Base-by-base conservation (phyloP, 2,329 filamentous ascomycete species). In the Xylariaceae sp. region DNA sequence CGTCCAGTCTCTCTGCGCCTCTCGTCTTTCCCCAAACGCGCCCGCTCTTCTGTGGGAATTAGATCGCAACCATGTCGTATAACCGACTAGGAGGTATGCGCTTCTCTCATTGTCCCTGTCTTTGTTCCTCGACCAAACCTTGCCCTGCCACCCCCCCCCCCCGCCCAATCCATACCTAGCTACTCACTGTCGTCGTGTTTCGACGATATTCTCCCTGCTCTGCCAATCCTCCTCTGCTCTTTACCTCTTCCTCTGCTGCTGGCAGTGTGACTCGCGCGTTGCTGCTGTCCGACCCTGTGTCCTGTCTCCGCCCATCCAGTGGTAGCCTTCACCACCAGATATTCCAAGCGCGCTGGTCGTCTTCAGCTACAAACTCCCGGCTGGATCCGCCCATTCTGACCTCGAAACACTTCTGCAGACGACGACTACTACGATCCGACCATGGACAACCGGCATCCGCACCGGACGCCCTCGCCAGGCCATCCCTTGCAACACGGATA, bases 401-500 rank as follows among this genome's bases (percentile, higher is more conserved):
- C 15, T 2, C n/a, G 13, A 30, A 28, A 3, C 32, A 30, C 14
- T 32, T 29, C 14, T 38, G 21, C 39, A 45, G 72, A 77, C 64
- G 68, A 78, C 63, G 66, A 75, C 45, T 75, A 76, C 50, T 75
- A 75, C 63, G 67, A 72, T 56, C 67, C 66, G 42, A 65, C 62
- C 39, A 79, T 79, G 75, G 70, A 77, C 51, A 65, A 61, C 46
- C 57, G 51, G 31, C 52, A 51, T 36, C 70, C 68, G 46, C 68
- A 72, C 58, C 76, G 81, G 46, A 77, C 83, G 36, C 84, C 85
- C 33, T 92, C 86, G 29, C 85, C 86, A 21, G 81, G 77, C 31
- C 80, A 85, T 45, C 83, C 82, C 18, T 63, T 82, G 12, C 75
- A 76, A 38, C 75, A 81, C 48, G 76, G 80, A 45, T 94, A 94